phyloP scores from a whole-genome alignment of 2,329 filamentous ascomycete genomes.

The Raffaelea deltoideospora region DNA sequence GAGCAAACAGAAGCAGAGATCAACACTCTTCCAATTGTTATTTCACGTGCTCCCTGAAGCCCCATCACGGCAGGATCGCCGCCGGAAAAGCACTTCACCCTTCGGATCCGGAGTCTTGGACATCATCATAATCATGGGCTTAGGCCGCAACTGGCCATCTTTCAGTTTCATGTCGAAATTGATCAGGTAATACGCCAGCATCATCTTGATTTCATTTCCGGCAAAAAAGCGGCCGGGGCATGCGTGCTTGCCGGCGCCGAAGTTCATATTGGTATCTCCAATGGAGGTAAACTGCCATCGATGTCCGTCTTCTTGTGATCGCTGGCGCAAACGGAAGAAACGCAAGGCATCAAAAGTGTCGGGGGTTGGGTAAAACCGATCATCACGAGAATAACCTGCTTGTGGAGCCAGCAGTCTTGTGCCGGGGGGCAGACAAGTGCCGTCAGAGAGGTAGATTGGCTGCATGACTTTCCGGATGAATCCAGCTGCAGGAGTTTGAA shows the following conservation, averaged over 20 bases:
- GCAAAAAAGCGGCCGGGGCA: constrained; percentile 35
- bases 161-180: constrained; percentile 26
- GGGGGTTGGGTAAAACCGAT: constrained; percentile 22
- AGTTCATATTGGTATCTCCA: constrained; percentile 26
- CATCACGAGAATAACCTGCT: constrained; percentile 25
- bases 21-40: too few species aligned
- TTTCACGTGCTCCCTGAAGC: too few species aligned
- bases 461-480: constrained; percentile 31
- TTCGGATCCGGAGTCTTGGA: constrained; percentile 25
- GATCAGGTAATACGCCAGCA: constrained; percentile 25
- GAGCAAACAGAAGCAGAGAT: too few species aligned
- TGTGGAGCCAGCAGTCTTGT: constrained; percentile 26
- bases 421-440: constrained; percentile 25
- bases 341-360: constrained; percentile 32
- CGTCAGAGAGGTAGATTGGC: constrained; percentile 28
- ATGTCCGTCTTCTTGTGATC: constrained; percentile 21
- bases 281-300: constrained; percentile 28
- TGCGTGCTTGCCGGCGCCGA: constrained; percentile 30
- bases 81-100: constrained; percentile 23
- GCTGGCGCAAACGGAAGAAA: constrained; percentile 29
- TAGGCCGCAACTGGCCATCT: constrained; percentile 23
- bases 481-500: constrained; percentile 15
- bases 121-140: constrained; percentile 25
- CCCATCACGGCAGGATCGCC: too few species aligned
- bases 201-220: constrained; percentile 28